These are phyloP conservation scores for Metarhizium humberi DNA, from an alignment of 2,329 filamentous ascomycete genomes.

Conservation along the genomic window DNA sequence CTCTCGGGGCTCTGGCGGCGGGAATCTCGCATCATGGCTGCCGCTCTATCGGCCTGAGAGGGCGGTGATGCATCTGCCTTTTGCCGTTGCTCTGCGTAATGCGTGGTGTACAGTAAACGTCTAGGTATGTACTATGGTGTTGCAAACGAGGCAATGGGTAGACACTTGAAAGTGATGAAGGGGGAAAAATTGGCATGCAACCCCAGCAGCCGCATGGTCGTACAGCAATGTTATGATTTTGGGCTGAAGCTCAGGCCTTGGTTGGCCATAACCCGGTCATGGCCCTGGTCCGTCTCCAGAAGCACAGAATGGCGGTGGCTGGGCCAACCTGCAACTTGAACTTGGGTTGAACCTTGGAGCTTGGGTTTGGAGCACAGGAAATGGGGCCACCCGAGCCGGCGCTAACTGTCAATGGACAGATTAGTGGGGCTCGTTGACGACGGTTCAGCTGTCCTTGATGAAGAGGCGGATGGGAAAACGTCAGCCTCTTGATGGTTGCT, in stretches of 20 bases:
- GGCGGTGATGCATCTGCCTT: slow-evolving; percentile 5
- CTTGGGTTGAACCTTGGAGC: not conserved
- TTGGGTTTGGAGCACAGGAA: not conserved
- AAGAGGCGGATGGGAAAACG: not conserved
- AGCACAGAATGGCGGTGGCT: slow-evolving; percentile 5
- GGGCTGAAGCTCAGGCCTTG: slow-evolving; percentile 6
- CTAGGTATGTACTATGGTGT: not conserved
- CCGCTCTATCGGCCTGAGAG: slow-evolving; percentile 14
- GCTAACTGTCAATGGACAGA: not conserved
- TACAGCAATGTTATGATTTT: slow-evolving; percentile 8
- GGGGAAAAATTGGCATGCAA: not conserved
- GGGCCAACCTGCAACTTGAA: slow-evolving; percentile 1
- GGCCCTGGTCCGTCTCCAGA: slow-evolving; percentile 1
- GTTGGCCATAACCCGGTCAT: not conserved
- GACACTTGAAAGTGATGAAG: not conserved
- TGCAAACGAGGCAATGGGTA: not conserved
- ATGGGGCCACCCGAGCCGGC: not conserved
- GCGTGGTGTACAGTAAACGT: not conserved
- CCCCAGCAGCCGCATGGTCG: not conserved
- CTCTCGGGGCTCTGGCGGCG: slow-evolving; percentile 48
- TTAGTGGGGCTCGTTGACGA: not conserved
- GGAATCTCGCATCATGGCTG: slow-evolving; percentile 44
- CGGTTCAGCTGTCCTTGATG: not conserved
- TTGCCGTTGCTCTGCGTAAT: not conserved
- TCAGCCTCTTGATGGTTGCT: not conserved